These are phyloP conservation scores for Candida verbasci DNA, from an alignment of 805 yeast genomes.

Conservation along the genomic window DNA sequence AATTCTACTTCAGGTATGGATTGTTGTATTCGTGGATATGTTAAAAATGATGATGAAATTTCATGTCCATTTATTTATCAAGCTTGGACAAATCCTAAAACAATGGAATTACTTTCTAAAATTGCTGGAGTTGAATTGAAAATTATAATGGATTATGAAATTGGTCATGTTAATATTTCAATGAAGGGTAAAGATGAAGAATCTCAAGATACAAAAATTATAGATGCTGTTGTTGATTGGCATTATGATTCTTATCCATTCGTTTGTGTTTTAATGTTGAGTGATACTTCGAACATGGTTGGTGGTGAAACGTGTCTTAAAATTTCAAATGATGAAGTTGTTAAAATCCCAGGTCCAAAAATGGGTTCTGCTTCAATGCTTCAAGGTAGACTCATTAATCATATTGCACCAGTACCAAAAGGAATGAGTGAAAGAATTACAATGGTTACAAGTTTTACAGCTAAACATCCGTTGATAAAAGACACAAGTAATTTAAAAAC, in stretches of 20 bases:
- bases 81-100: constrained; percentile 59
- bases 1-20: constrained; percentile 48
- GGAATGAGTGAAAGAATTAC: constrained; percentile 36
- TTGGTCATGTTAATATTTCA: constrained; percentile 50
- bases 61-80: constrained; percentile 48
- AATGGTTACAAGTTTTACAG: constrained; percentile 38
- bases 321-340: constrained; percentile 30
- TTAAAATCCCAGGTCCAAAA: constrained; percentile 24
- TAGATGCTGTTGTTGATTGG: constrained; percentile 60
- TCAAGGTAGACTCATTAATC: constrained; percentile 38
- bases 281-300: constrained; percentile 53
- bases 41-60: constrained; percentile 25
- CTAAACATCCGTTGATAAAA: constrained; percentile 22
- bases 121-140: constrained; percentile 60
- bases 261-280: constrained; percentile 60
- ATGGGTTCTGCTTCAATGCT: constrained; percentile 34
- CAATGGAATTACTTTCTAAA: constrained; percentile 47
- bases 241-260: constrained; percentile 61
- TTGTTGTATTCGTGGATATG: constrained; percentile 48
- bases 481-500: constrained; percentile 33
- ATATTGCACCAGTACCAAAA: constrained; percentile 36
- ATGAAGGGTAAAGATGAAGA: constrained; percentile 37
- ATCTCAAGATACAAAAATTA: constrained; percentile 22
- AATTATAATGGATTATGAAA: constrained; percentile 54
- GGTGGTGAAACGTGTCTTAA: constrained; percentile 59